Conservation (phyloP, 495 filamentous ascomycete species). For the Sporormia fimetaria region DNA sequence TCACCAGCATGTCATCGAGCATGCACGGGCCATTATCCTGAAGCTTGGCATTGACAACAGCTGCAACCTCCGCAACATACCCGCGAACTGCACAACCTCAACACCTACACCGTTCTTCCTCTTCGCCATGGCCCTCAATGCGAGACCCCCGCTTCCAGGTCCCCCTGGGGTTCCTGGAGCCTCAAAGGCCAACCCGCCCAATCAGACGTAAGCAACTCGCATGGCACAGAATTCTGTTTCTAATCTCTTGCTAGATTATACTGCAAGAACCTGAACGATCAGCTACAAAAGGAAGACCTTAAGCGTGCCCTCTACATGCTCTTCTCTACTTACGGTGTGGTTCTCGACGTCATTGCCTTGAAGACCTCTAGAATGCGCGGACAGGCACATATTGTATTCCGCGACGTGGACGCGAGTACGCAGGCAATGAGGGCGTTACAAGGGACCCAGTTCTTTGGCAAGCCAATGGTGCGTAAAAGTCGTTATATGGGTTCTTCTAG, state of each 20-base stretch:
- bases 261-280: conserved; percentile 70
- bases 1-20: too few species aligned
- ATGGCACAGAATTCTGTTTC: too few species aligned
- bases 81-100: too few species aligned
- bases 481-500: not conserved
- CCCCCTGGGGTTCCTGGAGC: conserved; percentile 2
- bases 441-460: conserved; percentile 77
- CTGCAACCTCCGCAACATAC: too few species aligned
- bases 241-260: too few species aligned
- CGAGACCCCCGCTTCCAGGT: conserved; percentile 2
- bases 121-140: conserved; percentile 4
- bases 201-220: conserved; percentile 67
- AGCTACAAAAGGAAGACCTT: conserved; percentile 75
- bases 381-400: conserved; percentile 85
- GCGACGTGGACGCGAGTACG: conserved; percentile 74
- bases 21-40: too few species aligned
- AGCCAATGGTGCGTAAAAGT: conserved; percentile 57
- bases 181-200: conserved; percentile 37
- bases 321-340: conserved; percentile 84
- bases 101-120: conserved; percentile 1
- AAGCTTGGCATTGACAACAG: too few species aligned
- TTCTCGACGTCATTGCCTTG: conserved; percentile 86
- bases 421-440: conserved; percentile 82
- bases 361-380: conserved; percentile 86
- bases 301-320: conserved; percentile 78